Percentiles rank a stretch among this genome's conserved stretches.
phyloP scores from a whole-genome alignment of 2,329 filamentous ascomycete genomes.

The Penicillium sp. region DNA sequence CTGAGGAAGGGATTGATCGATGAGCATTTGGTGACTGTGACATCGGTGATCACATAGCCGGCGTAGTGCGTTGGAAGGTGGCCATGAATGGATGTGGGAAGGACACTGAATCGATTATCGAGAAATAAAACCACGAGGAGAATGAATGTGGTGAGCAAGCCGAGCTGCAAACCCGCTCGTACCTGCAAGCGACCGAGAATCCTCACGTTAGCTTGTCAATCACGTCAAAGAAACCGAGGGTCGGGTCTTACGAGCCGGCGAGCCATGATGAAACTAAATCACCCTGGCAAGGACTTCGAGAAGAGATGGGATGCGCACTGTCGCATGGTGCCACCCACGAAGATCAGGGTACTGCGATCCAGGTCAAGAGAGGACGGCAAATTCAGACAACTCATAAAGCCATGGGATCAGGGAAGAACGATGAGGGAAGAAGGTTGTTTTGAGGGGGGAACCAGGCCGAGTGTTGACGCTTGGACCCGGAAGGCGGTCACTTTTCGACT shows the following conservation, averaged over 20 bases:
- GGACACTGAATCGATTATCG: constrained; percentile 82
- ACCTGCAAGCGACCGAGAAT: constrained; percentile 41
- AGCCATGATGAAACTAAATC: constrained; percentile 38
- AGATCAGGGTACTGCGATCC: constrained; percentile 6
- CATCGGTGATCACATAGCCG: constrained; percentile 80
- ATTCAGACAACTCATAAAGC: constrained; percentile 32
- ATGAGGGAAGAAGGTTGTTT: constrained; percentile 15
- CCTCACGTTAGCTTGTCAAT: background rate
- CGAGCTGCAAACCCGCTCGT: constrained; percentile 71
- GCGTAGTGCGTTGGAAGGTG: constrained; percentile 83
- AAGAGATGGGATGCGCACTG: constrained; percentile 25
- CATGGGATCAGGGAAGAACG: constrained; percentile 14
- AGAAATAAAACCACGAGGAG: constrained; percentile 74
- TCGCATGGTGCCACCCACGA: constrained; percentile 33
- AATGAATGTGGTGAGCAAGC: constrained; percentile 62
- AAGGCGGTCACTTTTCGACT: constrained; percentile 32
- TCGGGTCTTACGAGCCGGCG: constrained; percentile 41
- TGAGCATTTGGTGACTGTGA: constrained; percentile 74
- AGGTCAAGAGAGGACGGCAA: constrained; percentile 28
- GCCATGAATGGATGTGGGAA: constrained; percentile 80
- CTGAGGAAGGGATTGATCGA: constrained; percentile 69
- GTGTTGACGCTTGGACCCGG: constrained; percentile 18
- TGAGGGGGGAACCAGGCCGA: constrained; percentile 12
- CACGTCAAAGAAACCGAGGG: background rate
- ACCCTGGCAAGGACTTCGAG: constrained; percentile 32